Conservation (phyloP, 768 basidiomycete genomes). For the Podaxis carcinomalis region DNA sequence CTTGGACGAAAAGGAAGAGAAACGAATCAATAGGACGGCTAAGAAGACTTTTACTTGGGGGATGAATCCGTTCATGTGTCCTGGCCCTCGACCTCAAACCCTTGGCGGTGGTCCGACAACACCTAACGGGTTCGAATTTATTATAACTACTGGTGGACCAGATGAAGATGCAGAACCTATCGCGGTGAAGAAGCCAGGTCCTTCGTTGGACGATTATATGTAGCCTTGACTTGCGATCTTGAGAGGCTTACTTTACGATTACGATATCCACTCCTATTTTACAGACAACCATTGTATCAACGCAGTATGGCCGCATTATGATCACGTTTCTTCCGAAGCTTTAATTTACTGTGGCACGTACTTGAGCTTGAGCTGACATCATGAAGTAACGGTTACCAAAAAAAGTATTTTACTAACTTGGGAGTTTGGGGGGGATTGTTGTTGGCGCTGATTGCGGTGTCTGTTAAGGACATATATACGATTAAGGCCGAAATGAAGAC, state of each 20-base stretch:
- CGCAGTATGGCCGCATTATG: neutral
- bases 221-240: neutral
- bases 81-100: constrained; percentile 7
- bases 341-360: neutral
- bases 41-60: constrained; percentile 5
- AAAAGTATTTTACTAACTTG: neutral
- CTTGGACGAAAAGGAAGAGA: neutral
- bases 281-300: neutral
- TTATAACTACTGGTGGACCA: constrained; percentile 8
- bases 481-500: neutral
- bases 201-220: constrained; percentile 9
- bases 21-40: constrained; percentile 5
- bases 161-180: constrained; percentile 10
- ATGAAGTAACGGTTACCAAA: neutral
- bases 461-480: neutral
- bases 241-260: neutral
- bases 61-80: constrained; percentile 11
- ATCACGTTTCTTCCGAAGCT: neutral
- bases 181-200: neutral
- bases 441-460: neutral
- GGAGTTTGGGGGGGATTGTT: neutral
- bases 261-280: neutral
- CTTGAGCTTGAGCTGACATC: neutral
- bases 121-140: constrained; percentile 8
- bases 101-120: constrained; percentile 10